These are phyloP conservation scores for Saccharomycopsis schoenii DNA, from an alignment of 805 yeast species.

Conservation along the genomic window DNA sequence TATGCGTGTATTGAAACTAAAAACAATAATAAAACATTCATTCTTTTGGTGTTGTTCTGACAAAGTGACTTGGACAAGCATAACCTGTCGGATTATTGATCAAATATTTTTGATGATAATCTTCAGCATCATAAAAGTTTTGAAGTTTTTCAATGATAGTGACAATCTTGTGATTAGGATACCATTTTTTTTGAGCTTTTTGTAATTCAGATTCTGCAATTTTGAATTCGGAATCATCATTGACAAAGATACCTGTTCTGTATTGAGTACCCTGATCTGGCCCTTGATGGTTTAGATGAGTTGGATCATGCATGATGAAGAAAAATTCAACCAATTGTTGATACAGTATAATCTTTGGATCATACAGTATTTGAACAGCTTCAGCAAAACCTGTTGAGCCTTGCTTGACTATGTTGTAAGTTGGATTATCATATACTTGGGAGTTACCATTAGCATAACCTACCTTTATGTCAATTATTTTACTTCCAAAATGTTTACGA, in stretches of 20 bases:
- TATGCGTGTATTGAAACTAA: too few species aligned
- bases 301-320: constrained; percentile 92
- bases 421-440: constrained; percentile 31
- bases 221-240: constrained; percentile 35
- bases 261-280: constrained; percentile 86
- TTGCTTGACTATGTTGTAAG: constrained; percentile 62
- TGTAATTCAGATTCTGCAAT: constrained; percentile 38
- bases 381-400: constrained; percentile 77
- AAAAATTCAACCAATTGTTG: constrained; percentile 69
- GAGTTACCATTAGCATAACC: constrained; percentile 82
- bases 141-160: constrained; percentile 62
- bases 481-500: constrained; percentile 54
- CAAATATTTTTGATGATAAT: constrained; percentile 80
- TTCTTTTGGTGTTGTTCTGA: constrained; percentile 35
- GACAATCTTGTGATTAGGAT: constrained; percentile 52
- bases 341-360: constrained; percentile 53
- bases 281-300: constrained; percentile 75
- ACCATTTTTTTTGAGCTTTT: constrained; percentile 63
- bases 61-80: constrained; percentile 81
- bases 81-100: constrained; percentile 76
- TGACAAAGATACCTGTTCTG: constrained; percentile 71
- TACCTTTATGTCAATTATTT: constrained; percentile 65
- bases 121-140: constrained; percentile 86
- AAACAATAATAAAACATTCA: not conserved
- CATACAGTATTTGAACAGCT: constrained; percentile 71